Conservation (phyloP, 2,329 filamentous ascomycete species). For the Alternaria brassicicola region DNA sequence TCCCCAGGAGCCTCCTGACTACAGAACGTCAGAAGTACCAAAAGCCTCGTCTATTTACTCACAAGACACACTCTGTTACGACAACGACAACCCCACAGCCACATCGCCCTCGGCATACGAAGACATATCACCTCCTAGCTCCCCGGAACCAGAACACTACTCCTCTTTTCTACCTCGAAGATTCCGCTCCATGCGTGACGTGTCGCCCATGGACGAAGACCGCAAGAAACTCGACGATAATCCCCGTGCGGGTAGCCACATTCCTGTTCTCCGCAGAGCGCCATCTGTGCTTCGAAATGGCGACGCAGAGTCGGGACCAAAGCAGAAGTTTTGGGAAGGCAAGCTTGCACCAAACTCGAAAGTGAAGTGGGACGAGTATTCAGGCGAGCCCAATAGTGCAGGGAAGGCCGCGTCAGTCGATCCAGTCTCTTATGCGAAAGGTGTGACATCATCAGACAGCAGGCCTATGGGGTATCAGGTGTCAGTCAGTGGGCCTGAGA, state of each 20-base stretch:
- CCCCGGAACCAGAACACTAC: slow-evolving; percentile 43
- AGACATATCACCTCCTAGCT: slow-evolving; percentile 49
- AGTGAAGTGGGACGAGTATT: slow-evolving; percentile 67
- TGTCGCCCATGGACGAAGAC: slow-evolving; percentile 50
- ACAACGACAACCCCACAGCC: slow-evolving; percentile 29
- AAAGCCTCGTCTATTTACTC: slow-evolving; percentile 66
- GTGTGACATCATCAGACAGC: slow-evolving; percentile 15
- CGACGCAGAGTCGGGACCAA: slow-evolving; percentile 18
- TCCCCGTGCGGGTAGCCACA: slow-evolving; percentile 29
- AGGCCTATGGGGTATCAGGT: slow-evolving; percentile 44
- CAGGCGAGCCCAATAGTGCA: slow-evolving; percentile 64
- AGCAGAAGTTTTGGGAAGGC: slow-evolving; percentile 47
- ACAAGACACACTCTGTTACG: slow-evolving; percentile 55
- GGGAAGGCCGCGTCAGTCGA: slow-evolving; percentile 64
- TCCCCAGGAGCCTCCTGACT: slow-evolving; percentile 30
- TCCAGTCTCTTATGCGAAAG: slow-evolving; percentile 52
- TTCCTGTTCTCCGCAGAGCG: slow-evolving; percentile 45
- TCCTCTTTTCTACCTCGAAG: slow-evolving; percentile 29
- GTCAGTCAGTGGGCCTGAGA: slow-evolving; percentile 36
- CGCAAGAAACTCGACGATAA: slow-evolving; percentile 21
- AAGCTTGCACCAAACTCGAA: slow-evolving; percentile 45
- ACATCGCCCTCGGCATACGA: slow-evolving; percentile 32
- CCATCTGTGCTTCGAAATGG: slow-evolving; percentile 29
- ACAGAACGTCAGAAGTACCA: slow-evolving; percentile 36
- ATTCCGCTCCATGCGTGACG: slow-evolving; percentile 46